Percentiles rank a stretch among this genome's conserved stretches.
Evolutionary conservation across 1,284 basidiomycete genomes (phyloP).

Genomic region (Cystobasidiaceae sp.): DNA sequence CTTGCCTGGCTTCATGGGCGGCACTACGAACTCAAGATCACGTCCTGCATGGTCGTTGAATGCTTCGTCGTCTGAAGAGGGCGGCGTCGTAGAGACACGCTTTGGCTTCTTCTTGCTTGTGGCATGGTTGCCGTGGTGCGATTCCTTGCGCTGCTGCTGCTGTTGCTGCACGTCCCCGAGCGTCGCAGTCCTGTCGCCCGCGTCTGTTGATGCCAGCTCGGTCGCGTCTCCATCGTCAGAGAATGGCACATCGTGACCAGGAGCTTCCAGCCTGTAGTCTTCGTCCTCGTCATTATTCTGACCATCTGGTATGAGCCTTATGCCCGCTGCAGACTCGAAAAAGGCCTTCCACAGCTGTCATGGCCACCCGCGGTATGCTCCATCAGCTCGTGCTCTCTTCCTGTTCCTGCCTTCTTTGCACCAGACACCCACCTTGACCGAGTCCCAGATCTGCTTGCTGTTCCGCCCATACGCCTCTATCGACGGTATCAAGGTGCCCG

Average conservation of each 20-base stretch:
- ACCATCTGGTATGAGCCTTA: constrained; percentile 1
- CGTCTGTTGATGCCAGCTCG: too few species aligned
- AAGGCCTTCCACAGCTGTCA: constrained; percentile 42
- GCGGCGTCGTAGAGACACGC: background rate
- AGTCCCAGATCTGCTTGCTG: constrained; percentile 39
- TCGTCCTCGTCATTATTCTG: background rate
- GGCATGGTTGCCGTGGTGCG: background rate
- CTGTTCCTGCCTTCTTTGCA: background rate
- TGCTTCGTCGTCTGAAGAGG: background rate
- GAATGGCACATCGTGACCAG: too few species aligned
- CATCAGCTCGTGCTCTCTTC: background rate
- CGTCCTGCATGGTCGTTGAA: too few species aligned
- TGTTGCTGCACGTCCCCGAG: too few species aligned
- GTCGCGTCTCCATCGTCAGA: too few species aligned
- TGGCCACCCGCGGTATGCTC: too few species aligned
- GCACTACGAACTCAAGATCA: constrained; percentile 8
- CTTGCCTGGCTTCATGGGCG: background rate
- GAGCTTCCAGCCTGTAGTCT: constrained; percentile 12
- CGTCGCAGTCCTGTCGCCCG: too few species aligned
- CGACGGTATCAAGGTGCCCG: constrained; percentile 36
- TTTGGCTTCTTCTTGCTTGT: background rate
- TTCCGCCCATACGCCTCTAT: constrained; percentile 39
- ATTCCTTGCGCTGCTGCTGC: too few species aligned
- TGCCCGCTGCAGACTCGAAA: constrained; percentile 39
- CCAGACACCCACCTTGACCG: constrained; percentile 36